phyloP scores from a whole-genome alignment of 768 basidiomycete genomes.

The Cyathus striatus region DNA sequence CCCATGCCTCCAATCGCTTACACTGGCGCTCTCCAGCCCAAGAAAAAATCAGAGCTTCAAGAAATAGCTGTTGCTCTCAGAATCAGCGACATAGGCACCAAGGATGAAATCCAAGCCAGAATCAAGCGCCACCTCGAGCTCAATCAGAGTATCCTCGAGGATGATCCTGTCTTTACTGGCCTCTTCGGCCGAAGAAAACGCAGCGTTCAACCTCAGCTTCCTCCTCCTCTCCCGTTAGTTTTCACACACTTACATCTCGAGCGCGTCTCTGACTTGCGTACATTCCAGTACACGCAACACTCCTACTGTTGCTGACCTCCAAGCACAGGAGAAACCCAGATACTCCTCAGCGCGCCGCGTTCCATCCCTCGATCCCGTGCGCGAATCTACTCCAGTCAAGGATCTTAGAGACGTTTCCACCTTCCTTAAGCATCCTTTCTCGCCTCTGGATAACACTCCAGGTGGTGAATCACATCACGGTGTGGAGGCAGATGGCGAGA shows the following conservation, averaged over 20 bases:
- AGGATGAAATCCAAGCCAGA: constrained; percentile 55
- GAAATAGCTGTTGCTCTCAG: constrained; percentile 51
- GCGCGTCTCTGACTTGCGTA: constrained; percentile 13
- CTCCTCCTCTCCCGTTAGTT: constrained; percentile 10
- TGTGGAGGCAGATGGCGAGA: constrained; percentile 6
- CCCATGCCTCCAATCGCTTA: constrained; percentile 40
- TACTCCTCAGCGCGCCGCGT: constrained; percentile 18
- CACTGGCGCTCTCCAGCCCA: constrained; percentile 51
- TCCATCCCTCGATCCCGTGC: constrained; percentile 31
- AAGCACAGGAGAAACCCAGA: constrained; percentile 15
- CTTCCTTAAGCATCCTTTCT: constrained; percentile 42
- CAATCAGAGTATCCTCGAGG: constrained; percentile 49
- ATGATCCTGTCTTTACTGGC: constrained; percentile 52
- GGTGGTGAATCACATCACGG: constrained; percentile 17
- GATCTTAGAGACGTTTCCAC: constrained; percentile 48
- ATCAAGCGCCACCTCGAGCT: constrained; percentile 60
- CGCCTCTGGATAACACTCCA: constrained; percentile 26
- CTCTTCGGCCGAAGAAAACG: constrained; percentile 42
- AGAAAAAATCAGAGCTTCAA: constrained; percentile 67
- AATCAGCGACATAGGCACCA: constrained; percentile 52
- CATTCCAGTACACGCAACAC: constrained; percentile 2
- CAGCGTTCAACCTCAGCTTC: constrained; percentile 33
- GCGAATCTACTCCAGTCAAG: constrained; percentile 43
- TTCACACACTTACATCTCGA: constrained; percentile 1
- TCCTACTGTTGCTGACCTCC: not conserved